A percentile compares a stretch with the other conserved stretches of the same genome.
These are phyloP conservation scores for Aquanectria penicillioides DNA, from an alignment of 2,329 filamentous ascomycete species.

Conservation along the genomic window DNA sequence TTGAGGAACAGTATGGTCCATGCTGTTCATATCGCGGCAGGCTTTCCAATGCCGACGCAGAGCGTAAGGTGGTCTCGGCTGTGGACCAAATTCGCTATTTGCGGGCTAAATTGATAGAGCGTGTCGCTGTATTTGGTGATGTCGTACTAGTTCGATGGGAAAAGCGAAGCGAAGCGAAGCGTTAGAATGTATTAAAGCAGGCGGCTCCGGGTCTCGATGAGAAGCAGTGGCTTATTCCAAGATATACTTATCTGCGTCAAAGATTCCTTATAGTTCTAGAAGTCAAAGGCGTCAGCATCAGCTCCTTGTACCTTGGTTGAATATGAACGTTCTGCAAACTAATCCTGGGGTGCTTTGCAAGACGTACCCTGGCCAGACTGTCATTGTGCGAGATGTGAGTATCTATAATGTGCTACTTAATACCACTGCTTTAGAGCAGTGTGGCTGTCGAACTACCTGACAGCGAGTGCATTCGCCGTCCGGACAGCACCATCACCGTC, in stretches of 20 bases:
- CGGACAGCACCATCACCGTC: no score
- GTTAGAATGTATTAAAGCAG: background rate
- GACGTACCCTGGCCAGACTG: no score
- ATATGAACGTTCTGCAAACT: background rate
- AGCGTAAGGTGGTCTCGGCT: background rate
- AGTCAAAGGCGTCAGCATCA: background rate
- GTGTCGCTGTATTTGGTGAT: background rate
- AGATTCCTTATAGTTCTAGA: background rate
- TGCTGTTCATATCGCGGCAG: background rate
- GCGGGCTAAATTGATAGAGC: background rate
- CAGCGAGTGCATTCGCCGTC: no score
- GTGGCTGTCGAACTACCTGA: no score
- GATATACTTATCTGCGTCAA: background rate
- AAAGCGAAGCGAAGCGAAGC: background rate
- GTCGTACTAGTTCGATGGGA: slow-evolving; percentile 3
- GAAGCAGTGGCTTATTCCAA: background rate
- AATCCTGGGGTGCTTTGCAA: background rate
- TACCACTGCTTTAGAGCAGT: no score
- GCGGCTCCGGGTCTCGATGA: background rate
- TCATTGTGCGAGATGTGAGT: no score
- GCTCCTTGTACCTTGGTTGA: slow-evolving; percentile 1
- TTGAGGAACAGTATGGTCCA: background rate
- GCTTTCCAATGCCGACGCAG: background rate
- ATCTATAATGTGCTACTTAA: no score
- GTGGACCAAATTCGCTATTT: background rate